Base-by-base conservation (phyloP, 2,329 filamentous ascomycete genomes). In the Fusarium burgessii region DNA sequence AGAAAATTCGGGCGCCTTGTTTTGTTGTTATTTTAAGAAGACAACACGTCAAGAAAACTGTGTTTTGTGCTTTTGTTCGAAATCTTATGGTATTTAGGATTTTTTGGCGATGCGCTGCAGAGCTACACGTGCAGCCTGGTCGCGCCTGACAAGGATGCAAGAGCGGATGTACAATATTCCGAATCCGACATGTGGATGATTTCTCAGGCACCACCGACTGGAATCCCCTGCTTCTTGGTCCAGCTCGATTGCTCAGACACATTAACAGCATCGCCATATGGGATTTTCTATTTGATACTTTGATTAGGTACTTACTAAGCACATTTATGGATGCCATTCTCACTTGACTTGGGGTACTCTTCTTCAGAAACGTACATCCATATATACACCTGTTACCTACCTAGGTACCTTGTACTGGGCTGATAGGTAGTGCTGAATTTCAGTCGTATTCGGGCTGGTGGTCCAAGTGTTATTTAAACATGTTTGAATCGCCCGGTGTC, bases 61-160 rank as follows among this genome's bases (percentile, higher is more conserved):
- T 57, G 57, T 68, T 60, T 32, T 51, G 23, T 47, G 33, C 59
- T 62, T 58, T 61, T 65, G 42, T 50, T 41, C 54, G 52, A 62
- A 57, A 63, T 57, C 68, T 71, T 63, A 51, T 59, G 71, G 46
- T 56, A 55, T 63, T 69, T 67, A 50, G 70, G 67, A 74, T 51
- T 76, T 78, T 73, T 78, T 73, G 71, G 68, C 71, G 57, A 68
- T 73, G 61, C 66, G 62, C 62, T 71, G 66, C 25, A 62, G 70
- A 74, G 71, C 67, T 67, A 71, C 73, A 75, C 74, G 71, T 74
- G 71, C 75, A 76, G 73, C 74, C 73, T 77, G 52, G 75, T 75
- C 75, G 76, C 74, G 77, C 70, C 66, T 56, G 56, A 49, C 70
- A 68, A 63, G 71, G 71, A 61, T 63, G 17, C 27, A 12, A 15